phyloP scores from a whole-genome alignment of 2,329 filamentous ascomycete species.

The Pseudogymnoascus sp. region DNA sequence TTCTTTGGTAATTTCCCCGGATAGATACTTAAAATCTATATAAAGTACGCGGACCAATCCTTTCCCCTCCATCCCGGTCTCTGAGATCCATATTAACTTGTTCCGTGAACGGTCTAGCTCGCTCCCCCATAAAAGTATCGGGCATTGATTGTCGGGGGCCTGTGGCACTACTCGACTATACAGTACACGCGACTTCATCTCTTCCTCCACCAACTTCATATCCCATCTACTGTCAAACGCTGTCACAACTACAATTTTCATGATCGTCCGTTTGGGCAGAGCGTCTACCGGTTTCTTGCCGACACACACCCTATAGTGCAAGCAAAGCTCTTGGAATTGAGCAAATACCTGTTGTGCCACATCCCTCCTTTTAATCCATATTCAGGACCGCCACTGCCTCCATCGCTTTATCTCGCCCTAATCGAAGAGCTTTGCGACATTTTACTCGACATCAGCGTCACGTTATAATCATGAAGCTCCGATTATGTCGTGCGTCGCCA shows the following conservation, averaged over 20 bases:
- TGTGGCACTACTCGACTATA: background rate
- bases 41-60: background rate
- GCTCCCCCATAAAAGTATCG: background rate
- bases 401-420: background rate
- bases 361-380: slow-evolving; percentile 4
- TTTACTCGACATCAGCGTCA: slow-evolving; percentile 8
- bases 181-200: slow-evolving; percentile 3
- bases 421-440: background rate
- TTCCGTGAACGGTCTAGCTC: background rate
- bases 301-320: background rate
- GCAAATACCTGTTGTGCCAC: background rate
- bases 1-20: background rate
- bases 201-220: background rate
- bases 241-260: background rate
- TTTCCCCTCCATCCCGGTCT: background rate
- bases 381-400: background rate
- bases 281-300: background rate
- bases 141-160: background rate
- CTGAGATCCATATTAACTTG: slow-evolving; percentile 1
- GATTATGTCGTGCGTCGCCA: slow-evolving; percentile 41
- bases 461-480: slow-evolving; percentile 49
- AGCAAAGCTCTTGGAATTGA: background rate
- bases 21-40: background rate
- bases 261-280: slow-evolving; percentile 6
- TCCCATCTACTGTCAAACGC: background rate